These are phyloP conservation scores for Spinacia oleracea DNA, from an alignment of 179 eudicot genomes.

Conservation along the genomic window DNA sequence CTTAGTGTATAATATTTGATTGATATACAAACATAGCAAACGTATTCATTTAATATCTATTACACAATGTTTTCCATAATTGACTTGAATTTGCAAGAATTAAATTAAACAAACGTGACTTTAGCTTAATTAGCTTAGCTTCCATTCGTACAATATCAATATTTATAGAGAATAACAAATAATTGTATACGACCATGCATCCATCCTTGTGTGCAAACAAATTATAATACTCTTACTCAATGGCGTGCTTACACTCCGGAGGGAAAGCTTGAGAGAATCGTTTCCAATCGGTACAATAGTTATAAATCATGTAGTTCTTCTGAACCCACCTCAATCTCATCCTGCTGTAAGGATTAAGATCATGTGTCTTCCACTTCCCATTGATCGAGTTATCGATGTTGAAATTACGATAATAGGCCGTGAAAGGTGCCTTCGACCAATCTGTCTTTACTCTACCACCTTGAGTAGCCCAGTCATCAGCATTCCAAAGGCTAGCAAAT, in stretches of 20 bases:
- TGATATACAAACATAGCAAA: too few species aligned
- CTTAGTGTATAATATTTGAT: too few species aligned
- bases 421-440: conserved; percentile 44
- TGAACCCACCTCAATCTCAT: conserved; percentile 44
- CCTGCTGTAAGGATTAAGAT: conserved; percentile 30
- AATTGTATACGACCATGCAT: not conserved
- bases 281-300: conserved; percentile 38
- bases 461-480: conserved; percentile 50
- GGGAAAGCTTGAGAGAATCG: conserved; percentile 43
- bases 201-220: not conserved
- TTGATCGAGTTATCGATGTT: conserved; percentile 25
- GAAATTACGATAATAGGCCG: conserved; percentile 37
- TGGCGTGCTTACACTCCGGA: conserved; percentile 35
- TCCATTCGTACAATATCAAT: too few species aligned
- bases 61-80: too few species aligned
- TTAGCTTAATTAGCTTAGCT: too few species aligned
- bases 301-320: conserved; percentile 41
- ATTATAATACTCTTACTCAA: not conserved
- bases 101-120: too few species aligned
- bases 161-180: not conserved
- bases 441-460: conserved; percentile 44
- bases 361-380: conserved; percentile 21
- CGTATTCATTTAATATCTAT: too few species aligned
- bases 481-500: conserved; percentile 43
- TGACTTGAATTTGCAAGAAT: too few species aligned